Percentiles rank a stretch among this genome's conserved stretches.
Evolutionary conservation across 257 asterid genomes (phyloP).

Genomic region (Ligustrum vulgare): DNA sequence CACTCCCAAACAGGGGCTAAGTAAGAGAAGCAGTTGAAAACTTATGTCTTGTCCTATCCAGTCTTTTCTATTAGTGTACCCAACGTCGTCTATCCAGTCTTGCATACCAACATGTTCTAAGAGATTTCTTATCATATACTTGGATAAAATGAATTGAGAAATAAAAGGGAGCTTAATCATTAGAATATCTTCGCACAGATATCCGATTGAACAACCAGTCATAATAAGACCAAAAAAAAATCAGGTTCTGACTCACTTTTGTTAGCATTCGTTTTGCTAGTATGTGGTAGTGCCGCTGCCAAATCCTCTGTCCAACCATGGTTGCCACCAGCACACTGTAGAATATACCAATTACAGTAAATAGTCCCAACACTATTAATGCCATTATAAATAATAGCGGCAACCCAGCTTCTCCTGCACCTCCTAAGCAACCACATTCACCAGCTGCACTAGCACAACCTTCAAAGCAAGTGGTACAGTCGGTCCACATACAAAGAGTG

Average conservation of each 20-base stretch:
- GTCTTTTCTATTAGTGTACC: background rate
- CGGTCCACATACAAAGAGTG: conserved; percentile 98
- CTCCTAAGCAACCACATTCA: conserved; percentile 94
- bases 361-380: conserved; percentile 75
- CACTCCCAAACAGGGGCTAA: background rate
- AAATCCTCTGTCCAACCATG: conserved; percentile 94
- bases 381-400: conserved; percentile 76
- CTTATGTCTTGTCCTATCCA: background rate
- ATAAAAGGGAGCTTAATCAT: background rate
- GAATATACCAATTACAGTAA: conserved; percentile 87
- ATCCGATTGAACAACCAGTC: background rate
- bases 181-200: background rate
- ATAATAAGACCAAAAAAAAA: background rate
- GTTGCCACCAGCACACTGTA: conserved; percentile 90
- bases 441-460: conserved; percentile 77
- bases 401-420: conserved; percentile 97
- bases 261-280: conserved; percentile 94
- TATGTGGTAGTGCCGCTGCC: conserved; percentile 98
- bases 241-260: conserved; percentile 51
- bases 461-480: conserved; percentile 93
- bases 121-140: background rate
- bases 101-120: background rate
- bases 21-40: background rate
- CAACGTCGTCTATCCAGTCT: background rate
- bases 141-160: background rate